Evolutionary conservation across 1,284 basidiomycete species (phyloP), one percentile per base, ranked within the genome.

Genomic region (Fomitopsis palustris): DNA sequence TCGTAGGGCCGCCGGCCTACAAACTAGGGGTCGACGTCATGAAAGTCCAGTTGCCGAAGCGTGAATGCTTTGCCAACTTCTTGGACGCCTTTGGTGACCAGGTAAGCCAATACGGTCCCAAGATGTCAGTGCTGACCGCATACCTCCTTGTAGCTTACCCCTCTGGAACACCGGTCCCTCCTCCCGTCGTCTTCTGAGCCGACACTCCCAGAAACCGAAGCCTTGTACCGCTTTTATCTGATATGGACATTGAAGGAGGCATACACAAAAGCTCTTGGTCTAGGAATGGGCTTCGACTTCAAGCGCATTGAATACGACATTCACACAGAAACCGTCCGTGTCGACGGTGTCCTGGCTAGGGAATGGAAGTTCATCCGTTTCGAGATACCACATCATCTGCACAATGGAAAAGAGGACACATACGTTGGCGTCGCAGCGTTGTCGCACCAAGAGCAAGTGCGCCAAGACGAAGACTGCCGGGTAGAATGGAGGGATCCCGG

Each of bases 231-330:
- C 21, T 87, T 92, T 70, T 91, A 88, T 68, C 85, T 87, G 75
- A 83, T 92, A 61, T 94, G 92, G 92, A 93, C 92, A 4, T 75
- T 91, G 68, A 94, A 94, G 73, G 92, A 94, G 70, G 90, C 92
- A 3, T 94, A 92, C 69, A 90, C 90, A 2, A 94, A 94, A 73
- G 90, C 91, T 4, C 78, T 92, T 27, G 92, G 91, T 1, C 70
- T 89, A 37, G 91, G 91, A 0, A 80, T 93, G n/a, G 88, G 89
- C 1, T 92, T 92, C 67, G 86, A 92, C 65, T 90, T 92, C 72
- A 76, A 76, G 41, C 80, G 90, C 33, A 82, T 92, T 61, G 84
- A 92, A 67, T 90, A 87, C 67, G 80, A 90, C 66, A 75, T 85
- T 8, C 69, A 69, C 23, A 67, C 74, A 31, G 79, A 81, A 55